Percentiles rank a stretch among this genome's conserved stretches.
Evolutionary conservation across 148 eudicot species (phyloP).

Genomic region (Fagopyrum tataricum): DNA sequence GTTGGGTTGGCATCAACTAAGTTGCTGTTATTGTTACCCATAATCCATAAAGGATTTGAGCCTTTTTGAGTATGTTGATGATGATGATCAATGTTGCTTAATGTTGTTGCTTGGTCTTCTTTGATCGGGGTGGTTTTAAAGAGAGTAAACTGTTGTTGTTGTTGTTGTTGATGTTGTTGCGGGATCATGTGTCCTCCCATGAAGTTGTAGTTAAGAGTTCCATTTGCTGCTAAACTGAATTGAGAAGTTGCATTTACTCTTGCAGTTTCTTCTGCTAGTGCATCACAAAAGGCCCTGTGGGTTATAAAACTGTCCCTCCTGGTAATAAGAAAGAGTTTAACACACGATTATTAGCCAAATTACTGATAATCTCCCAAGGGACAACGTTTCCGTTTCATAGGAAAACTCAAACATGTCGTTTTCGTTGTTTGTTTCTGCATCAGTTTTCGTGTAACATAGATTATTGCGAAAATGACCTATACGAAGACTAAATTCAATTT

Average conservation of each 20-base stretch:
- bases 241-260: conserved; percentile 7
- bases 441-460: too few species aligned
- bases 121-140: conserved; percentile 39
- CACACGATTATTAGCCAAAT: not conserved
- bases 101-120: not conserved
- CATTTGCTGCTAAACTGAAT: conserved; percentile 1
- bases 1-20: not conserved
- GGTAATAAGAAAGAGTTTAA: not conserved
- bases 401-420: too few species aligned
- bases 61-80: not conserved
- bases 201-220: not conserved
- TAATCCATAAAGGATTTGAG: not conserved
- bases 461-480: too few species aligned
- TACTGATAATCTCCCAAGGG: too few species aligned
- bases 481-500: too few species aligned
- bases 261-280: conserved; percentile 3
- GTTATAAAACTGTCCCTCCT: conserved; percentile 7
- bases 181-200: conserved; percentile 5
- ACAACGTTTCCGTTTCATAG: too few species aligned
- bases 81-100: not conserved
- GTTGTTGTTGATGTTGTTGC: conserved; percentile 27
- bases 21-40: not conserved
- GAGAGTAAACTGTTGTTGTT: conserved; percentile 32
- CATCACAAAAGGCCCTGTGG: conserved; percentile 10
- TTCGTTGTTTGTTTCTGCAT: too few species aligned